Base-by-base conservation (phyloP, 2,329 filamentous ascomycete genomes). In the Chaetomiaceae sp. region DNA sequence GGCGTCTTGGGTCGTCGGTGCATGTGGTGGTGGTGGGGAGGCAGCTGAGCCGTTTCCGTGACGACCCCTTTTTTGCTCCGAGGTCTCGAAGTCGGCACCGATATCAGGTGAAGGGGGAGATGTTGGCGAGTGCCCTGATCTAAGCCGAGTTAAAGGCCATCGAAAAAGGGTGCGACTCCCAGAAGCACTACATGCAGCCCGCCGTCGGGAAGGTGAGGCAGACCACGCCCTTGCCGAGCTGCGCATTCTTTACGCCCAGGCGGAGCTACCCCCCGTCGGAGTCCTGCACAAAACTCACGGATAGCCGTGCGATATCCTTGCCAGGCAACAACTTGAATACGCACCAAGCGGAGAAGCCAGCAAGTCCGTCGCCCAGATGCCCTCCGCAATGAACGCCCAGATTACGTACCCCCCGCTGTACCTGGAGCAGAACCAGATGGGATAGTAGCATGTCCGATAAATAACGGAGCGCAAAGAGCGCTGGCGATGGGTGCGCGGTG, bases 351-450 rank as follows among this genome's bases (percentile, higher is more conserved):
- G 4, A 65, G 25, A 7, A 67, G 39, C 9, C 68, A 61, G 39
- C 9, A 67, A 61, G 20, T 72, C 68, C 3, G 59, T 33, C 2
- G 52, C 64, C 69, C 69, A 72, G 39, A 67, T 61, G 6, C 53
- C 68, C 12, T 57, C 64, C 1, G 59, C 65, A n/a, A 69, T 53
- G 50, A 67, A 69, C 11, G 27, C 60, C 64, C 68, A 71, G 36
- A 69, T 70, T 57, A 72, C 69, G 36, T 72, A 70, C 1, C 69
- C 69, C 68, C 69, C 71, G 29, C 64, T 64, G 57, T 66, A 68
- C 6, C 51, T 53, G 47, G 65, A 71, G 4, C 61, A 48, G 64
- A 68, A 69, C 60, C 65, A 67, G 34, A 71, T 68, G 47, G 72
- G 69, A 34, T 69, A 68, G 58, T 67, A 72, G 46, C 63, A 70